Conservation (phyloP, 805 yeast genomes). For the Wickerhamomyces queroliae region DNA sequence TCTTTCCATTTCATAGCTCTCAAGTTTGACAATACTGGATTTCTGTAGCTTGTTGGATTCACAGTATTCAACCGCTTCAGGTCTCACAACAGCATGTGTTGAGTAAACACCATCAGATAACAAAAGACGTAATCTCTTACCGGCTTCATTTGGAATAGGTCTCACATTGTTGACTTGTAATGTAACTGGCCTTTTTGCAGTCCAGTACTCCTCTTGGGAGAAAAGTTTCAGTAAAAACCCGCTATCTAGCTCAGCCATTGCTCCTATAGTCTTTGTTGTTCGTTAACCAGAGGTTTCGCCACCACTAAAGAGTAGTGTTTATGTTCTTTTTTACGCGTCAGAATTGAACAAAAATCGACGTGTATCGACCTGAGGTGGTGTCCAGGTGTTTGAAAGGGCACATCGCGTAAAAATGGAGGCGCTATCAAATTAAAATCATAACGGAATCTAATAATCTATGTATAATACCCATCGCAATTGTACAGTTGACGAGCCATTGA, state of each 20-base stretch:
- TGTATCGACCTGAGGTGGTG: background rate
- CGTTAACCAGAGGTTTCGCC: background rate
- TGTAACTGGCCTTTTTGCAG: conserved; percentile 21
- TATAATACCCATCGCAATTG: too few relatives aligned
- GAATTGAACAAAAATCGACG: too few relatives aligned
- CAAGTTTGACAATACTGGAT: conserved; percentile 34
- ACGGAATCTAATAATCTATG: too few relatives aligned
- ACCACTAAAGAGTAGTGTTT: background rate
- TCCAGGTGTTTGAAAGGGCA: background rate
- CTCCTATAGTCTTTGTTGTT: background rate
- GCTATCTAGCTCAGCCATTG: conserved; percentile 10
- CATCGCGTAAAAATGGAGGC: too few relatives aligned
- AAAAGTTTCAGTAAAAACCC: conserved; percentile 15
- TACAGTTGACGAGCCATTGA: too few relatives aligned
- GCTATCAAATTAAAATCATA: too few relatives aligned
- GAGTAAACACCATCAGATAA: conserved; percentile 47
- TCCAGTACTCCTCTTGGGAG: conserved; percentile 15
- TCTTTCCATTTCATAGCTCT: conserved; percentile 33
- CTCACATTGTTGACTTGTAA: conserved; percentile 31
- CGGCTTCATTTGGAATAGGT: conserved; percentile 32
- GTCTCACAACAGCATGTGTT: conserved; percentile 49
- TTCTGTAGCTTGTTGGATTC: conserved; percentile 41
- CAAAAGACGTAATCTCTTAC: conserved; percentile 39
- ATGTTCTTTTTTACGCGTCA: background rate
- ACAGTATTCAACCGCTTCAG: conserved; percentile 39